Evolutionary conservation across 106 monocot genomes (phyloP).

Genomic region (Dactylorhiza incarnata): DNA sequence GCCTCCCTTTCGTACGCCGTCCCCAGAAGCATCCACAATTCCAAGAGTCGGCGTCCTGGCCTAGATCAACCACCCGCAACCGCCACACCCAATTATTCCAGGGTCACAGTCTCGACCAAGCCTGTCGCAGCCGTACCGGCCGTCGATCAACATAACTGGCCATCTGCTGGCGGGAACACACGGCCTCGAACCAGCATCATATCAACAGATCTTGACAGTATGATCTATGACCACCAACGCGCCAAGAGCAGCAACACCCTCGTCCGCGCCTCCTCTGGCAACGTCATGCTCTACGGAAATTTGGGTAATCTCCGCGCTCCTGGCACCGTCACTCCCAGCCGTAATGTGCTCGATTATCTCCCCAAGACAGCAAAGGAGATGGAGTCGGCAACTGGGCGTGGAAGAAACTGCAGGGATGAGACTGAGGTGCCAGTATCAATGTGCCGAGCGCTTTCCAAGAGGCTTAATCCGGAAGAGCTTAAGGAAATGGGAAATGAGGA

Average conservation of each 20-base stretch:
- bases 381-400: neutral
- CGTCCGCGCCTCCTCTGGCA: conserved; percentile 59
- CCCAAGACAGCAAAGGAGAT: conserved; percentile 31
- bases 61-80: neutral
- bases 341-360: conserved; percentile 25
- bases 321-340: conserved; percentile 16
- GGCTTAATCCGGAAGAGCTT: conserved; percentile 35
- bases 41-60: neutral
- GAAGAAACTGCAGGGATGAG: neutral
- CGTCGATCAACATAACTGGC: neutral
- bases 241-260: conserved; percentile 34
- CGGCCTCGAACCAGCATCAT: conserved; percentile 13
- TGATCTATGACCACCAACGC: conserved; percentile 59
- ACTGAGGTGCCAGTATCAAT: neutral
- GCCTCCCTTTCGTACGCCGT: no score
- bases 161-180: neutral
- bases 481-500: conserved; percentile 67
- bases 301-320: conserved; percentile 46
- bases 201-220: conserved; percentile 42
- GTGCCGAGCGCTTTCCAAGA: conserved; percentile 15
- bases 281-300: conserved; percentile 71
- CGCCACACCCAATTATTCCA: neutral
- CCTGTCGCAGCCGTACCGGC: neutral
- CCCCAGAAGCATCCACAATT: neutral
- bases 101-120: neutral